phyloP scores from a whole-genome alignment of 257 asterid species.

The Capsicum rhomboideum region DNA sequence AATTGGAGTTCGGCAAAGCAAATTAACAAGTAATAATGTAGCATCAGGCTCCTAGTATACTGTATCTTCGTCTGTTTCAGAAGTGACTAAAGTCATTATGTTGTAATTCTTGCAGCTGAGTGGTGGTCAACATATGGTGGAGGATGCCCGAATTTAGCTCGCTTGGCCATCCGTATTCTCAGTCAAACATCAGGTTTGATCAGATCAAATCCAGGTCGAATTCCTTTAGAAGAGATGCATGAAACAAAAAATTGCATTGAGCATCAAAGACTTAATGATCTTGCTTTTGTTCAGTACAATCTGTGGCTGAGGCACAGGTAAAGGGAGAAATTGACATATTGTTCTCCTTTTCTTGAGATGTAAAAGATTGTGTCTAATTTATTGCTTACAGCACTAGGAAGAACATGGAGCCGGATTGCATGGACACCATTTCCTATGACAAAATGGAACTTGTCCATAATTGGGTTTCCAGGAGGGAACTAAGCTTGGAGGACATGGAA shows the following conservation, averaged over 20 bases:
- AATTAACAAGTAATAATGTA: neutral
- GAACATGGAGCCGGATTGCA: slow-evolving; percentile 31
- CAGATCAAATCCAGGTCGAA: slow-evolving; percentile 35
- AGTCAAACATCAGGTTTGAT: slow-evolving; percentile 88
- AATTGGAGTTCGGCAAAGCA: neutral
- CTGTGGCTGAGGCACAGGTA: slow-evolving; percentile 73
- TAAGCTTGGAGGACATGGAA: slow-evolving; percentile 33
- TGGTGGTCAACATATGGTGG: slow-evolving; percentile 98
- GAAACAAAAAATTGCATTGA: slow-evolving; percentile 69
- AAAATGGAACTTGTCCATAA: slow-evolving; percentile 50
- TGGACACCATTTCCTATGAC: slow-evolving; percentile 67
- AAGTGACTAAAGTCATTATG: neutral
- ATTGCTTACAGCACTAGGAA: slow-evolving; percentile 27
- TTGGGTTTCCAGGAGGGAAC: slow-evolving; percentile 60
- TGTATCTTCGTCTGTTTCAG: neutral
- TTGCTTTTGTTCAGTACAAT: slow-evolving; percentile 69
- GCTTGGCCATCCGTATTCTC: slow-evolving; percentile 73
- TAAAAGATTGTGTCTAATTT: slow-evolving; percentile 1
- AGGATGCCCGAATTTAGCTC: slow-evolving; percentile 86
- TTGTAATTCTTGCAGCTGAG: slow-evolving; percentile 46
- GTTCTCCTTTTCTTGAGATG: neutral
- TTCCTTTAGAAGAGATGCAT: slow-evolving; percentile 51
- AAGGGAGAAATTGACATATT: slow-evolving; percentile 11
- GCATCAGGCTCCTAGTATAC: neutral
- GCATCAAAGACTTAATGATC: slow-evolving; percentile 72